Conservation (phyloP, 2,329 filamentous ascomycete genomes). For the Neobulgaria alba region DNA sequence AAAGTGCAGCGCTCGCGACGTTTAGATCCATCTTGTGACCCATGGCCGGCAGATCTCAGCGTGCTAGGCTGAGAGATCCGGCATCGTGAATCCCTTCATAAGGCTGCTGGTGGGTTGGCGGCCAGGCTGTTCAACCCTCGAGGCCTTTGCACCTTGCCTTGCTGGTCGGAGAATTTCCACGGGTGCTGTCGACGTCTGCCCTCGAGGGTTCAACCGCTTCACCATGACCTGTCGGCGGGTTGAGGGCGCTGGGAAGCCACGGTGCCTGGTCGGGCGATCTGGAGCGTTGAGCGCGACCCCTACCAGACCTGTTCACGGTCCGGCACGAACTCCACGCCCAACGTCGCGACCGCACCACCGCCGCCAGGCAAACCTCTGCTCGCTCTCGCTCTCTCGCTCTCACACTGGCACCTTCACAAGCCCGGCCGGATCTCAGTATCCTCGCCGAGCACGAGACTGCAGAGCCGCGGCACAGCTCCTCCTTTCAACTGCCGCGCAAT, state of each 20-base stretch:
- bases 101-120: slow-evolving; percentile 8
- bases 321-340: background rate
- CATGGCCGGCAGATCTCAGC: slow-evolving; percentile 19
- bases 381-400: background rate
- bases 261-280: no score
- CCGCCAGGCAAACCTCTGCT: background rate
- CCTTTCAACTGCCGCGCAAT: background rate
- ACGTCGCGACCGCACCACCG: background rate
- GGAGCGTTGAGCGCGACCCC: background rate
- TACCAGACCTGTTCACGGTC: background rate
- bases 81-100: slow-evolving; percentile 23
- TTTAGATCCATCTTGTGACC: slow-evolving; percentile 5
- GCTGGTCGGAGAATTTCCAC: slow-evolving; percentile 19
- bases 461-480: background rate
- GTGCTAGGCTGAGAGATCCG: slow-evolving; percentile 14
- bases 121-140: slow-evolving; percentile 13
- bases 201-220: slow-evolving; percentile 18
- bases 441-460: background rate
- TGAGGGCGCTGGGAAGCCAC: no score
- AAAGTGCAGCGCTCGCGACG: background rate
- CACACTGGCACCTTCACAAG: no score
- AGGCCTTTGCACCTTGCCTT: slow-evolving; percentile 15
- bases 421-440: no score
- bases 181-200: slow-evolving; percentile 1
- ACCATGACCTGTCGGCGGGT: no score